phyloP scores from a whole-genome alignment of 169 alveolate genomes.

The Plasmodium knowlesi region DNA sequence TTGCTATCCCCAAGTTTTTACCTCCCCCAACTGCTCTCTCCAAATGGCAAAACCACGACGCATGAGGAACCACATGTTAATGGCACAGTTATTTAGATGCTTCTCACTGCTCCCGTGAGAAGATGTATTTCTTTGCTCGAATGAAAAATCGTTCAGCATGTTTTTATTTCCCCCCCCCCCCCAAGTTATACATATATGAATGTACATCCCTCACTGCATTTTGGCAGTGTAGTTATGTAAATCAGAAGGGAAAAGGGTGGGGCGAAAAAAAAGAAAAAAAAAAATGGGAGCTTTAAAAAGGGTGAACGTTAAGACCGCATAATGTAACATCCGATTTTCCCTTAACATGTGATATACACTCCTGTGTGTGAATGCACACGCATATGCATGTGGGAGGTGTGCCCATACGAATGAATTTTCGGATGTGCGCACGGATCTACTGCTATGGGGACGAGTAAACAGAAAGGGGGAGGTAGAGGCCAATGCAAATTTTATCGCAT shows the following conservation, averaged over 20 bases:
- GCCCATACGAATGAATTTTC: not conserved
- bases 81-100: not conserved
- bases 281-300: not conserved
- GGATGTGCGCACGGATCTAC: not conserved
- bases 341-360: not conserved
- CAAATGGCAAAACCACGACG: constrained; percentile 22
- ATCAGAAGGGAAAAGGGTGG: not conserved
- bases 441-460: not conserved
- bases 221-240: not conserved
- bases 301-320: not conserved
- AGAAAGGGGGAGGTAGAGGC: constrained; percentile 3
- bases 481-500: not conserved
- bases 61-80: not conserved
- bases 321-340: not conserved
- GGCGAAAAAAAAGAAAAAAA: not conserved
- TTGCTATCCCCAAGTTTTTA: not conserved
- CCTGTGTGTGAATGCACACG: not conserved
- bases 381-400: too few species aligned
- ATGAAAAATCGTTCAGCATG: not conserved
- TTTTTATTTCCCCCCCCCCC: not conserved
- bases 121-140: not conserved
- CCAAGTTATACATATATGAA: not conserved
- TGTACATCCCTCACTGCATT: not conserved
- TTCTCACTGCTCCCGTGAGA: not conserved
- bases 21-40: not conserved